Percentiles rank a stretch among this genome's conserved stretches.
Conservation (phyloP, 2,329 filamentous ascomycete species). For the Bipolaris zeicola region DNA sequence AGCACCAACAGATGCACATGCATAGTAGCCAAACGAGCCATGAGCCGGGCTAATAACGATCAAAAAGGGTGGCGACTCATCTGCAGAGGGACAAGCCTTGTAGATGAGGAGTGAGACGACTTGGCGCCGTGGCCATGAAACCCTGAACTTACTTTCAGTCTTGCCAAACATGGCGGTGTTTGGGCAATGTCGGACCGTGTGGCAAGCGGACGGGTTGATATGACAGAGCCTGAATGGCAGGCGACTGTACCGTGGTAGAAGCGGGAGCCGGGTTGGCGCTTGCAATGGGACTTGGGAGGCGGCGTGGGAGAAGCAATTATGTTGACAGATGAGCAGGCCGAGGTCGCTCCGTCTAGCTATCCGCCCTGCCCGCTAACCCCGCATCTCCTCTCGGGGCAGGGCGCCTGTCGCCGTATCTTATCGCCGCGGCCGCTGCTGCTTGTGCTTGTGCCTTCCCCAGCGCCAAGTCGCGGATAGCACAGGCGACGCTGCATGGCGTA, state of each 20-base stretch:
- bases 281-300: not conserved
- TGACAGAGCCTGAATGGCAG: not conserved
- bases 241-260: conserved; percentile 10
- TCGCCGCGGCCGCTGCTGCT: conserved; percentile 11
- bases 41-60: not conserved
- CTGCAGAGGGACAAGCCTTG: conserved; percentile 11
- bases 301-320: not conserved
- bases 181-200: not conserved
- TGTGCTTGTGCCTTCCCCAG: conserved; percentile 15
- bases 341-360: conserved; percentile 22
- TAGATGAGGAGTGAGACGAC: conserved; percentile 4
- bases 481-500: not conserved
- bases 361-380: conserved; percentile 27
- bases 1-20: not conserved
- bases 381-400: conserved; percentile 19
- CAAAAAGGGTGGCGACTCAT: conserved; percentile 3
- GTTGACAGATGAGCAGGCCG: conserved; percentile 14
- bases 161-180: conserved; percentile 36
- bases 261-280: conserved; percentile 1
- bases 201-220: conserved; percentile 2
- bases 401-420: conserved; percentile 3
- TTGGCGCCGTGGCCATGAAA: conserved; percentile 13
- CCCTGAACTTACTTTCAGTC: conserved; percentile 39
- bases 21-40: not conserved
- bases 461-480: conserved; percentile 11